These are phyloP conservation scores for Setaria viridis DNA, from an alignment of 202 grass and related monocot genomes.

Conservation along the genomic window DNA sequence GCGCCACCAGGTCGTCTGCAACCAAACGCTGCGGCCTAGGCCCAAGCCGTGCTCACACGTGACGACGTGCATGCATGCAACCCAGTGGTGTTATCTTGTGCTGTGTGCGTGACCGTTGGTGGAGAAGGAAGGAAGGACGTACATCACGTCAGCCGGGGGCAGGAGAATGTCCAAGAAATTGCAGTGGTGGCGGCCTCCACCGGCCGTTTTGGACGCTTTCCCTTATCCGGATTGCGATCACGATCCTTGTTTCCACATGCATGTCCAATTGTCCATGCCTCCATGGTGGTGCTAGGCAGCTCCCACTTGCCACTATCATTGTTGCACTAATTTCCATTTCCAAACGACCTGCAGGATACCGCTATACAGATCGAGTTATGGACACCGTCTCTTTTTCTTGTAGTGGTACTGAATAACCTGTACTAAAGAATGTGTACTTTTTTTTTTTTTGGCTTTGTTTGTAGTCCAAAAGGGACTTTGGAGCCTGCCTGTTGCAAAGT, in stretches of 20 bases:
- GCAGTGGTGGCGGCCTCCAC: too few species aligned
- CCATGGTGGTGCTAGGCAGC: background rate
- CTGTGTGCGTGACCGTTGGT: background rate
- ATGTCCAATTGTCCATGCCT: too few species aligned
- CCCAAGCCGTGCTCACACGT: background rate
- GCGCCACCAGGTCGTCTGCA: background rate
- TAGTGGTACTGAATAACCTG: background rate
- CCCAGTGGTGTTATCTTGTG: background rate
- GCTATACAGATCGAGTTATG: too few species aligned
- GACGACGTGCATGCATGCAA: background rate
- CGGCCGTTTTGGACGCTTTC: too few species aligned
- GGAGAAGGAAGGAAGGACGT: background rate
- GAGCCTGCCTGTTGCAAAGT: conserved; percentile 32
- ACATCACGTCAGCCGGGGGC: background rate
- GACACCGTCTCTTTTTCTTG: background rate
- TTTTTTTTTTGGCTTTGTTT: background rate
- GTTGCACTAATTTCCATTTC: too few species aligned
- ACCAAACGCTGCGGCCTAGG: background rate
- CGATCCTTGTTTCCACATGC: background rate
- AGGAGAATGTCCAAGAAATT: too few species aligned
- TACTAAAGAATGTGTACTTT: background rate
- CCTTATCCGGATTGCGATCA: too few species aligned
- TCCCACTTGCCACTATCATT: too few species aligned
- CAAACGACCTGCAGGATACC: background rate
- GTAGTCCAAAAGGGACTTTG: background rate